Conservation (phyloP, 2,329 filamentous ascomycete species). For the Penicillium sp. region DNA sequence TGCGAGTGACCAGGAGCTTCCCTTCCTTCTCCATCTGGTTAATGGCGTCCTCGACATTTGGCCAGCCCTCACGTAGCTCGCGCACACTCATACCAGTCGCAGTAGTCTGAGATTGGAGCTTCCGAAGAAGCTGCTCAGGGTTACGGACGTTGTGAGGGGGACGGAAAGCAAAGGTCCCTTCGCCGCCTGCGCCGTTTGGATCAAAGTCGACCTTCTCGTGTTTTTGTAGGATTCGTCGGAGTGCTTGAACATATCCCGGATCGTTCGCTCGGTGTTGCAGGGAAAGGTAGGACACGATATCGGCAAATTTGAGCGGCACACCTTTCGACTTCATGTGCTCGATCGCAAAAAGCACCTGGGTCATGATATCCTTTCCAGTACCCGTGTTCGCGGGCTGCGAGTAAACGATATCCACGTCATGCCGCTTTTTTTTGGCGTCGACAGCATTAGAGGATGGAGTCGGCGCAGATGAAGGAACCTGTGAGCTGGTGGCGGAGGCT, state of each 20-base stretch:
- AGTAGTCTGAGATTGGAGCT: slow-evolving; percentile 77
- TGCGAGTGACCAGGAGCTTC: slow-evolving; percentile 78
- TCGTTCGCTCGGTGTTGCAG: slow-evolving; percentile 62
- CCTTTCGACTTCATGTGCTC: slow-evolving; percentile 74
- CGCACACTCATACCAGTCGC: slow-evolving; percentile 79
- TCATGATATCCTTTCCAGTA: slow-evolving; percentile 77
- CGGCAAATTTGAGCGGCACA: slow-evolving; percentile 65
- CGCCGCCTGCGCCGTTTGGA: slow-evolving; percentile 60
- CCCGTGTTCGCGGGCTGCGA: slow-evolving; percentile 75
- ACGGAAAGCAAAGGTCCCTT: slow-evolving; percentile 76
- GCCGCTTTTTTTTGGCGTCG: slow-evolving; percentile 59
- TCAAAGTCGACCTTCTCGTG: slow-evolving; percentile 63
- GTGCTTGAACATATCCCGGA: slow-evolving; percentile 57
- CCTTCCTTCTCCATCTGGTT: slow-evolving; percentile 73
- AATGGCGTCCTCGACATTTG: slow-evolving; percentile 75
- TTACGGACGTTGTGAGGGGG: slow-evolving; percentile 81
- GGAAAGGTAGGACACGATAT: slow-evolving; percentile 78
- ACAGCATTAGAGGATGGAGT: slow-evolving; percentile 30
- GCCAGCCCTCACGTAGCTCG: slow-evolving; percentile 95
- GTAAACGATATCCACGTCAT: slow-evolving; percentile 57
- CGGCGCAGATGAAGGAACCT: slow-evolving; percentile 39
- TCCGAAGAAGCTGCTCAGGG: slow-evolving; percentile 71
- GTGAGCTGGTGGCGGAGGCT: slow-evolving; percentile 60
- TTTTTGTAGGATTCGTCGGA: slow-evolving; percentile 66
- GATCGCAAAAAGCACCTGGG: slow-evolving; percentile 83